Evolutionary conservation across 495 filamentous ascomycete species (phyloP), one percentile per base, ranked within the genome.

Genomic region (Neurospora sublineolata): DNA sequence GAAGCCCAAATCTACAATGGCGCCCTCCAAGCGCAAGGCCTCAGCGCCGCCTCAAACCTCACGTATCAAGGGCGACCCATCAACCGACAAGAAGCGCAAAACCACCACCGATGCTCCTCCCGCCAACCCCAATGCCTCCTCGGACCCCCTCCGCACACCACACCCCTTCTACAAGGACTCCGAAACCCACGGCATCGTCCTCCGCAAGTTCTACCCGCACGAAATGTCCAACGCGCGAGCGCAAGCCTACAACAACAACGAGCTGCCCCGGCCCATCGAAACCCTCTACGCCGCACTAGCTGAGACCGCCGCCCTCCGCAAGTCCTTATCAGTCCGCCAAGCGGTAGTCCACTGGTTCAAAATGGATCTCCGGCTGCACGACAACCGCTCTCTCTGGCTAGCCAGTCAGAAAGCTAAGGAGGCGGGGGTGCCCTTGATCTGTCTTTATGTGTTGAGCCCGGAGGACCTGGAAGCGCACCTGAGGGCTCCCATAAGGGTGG

Each of bases 321-420:
- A 79, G 36, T 76, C 80, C 1, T 82, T 89, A 3, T 71, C 77
- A 10, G 80, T 86, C 3, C 86, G 86, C 40, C 83, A 87, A 37
- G 89, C 90, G 0, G 92, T 97, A 0, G 87, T 97, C 7, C 92
- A 97, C 81, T 97, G 94, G 94, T 97, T 94, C 82, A 95, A 96
- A 79, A 88, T 87, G 71, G 94, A 97, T 79, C 80, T 97, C 67
- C 84, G 94, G 7, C 83, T 86, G 1, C 75, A 81, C 7, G 94
- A 97, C 76, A 97, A 97, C 75, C 89, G 89, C 20, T 89, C 88
- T 0, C 78, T 97, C 60, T 83, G 86, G 73, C 78, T 87, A 72
- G 94, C 94, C 3, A 89, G 85, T 52, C 82, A 89, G 73, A 87
- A 87, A 69, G 92, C 92, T 0, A 87, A 84, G 69, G 85, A 87